phyloP scores from a whole-genome alignment of 371 early-diverging fungal genomes.

The Rhizopus stolonifer region DNA sequence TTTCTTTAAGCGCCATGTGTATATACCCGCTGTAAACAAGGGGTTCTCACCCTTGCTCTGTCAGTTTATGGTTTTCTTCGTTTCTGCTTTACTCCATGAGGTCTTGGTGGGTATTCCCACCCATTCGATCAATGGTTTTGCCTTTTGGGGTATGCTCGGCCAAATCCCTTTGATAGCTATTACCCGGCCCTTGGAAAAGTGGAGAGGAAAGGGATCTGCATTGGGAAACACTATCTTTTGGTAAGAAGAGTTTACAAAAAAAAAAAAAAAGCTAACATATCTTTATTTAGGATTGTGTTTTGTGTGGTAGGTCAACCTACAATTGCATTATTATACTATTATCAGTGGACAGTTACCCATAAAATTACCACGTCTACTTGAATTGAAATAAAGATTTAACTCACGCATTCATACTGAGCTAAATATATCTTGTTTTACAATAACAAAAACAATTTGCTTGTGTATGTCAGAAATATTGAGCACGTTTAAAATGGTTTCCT shows the following conservation, averaged over 20 bases:
- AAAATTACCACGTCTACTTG: slow-evolving; percentile 16
- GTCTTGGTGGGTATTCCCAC: slow-evolving; percentile 84
- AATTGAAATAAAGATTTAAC: background rate
- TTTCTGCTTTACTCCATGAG: slow-evolving; percentile 88
- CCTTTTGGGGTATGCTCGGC: slow-evolving; percentile 87
- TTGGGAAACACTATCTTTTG: slow-evolving; percentile 91
- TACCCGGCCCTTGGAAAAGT: slow-evolving; percentile 63
- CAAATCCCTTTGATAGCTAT: slow-evolving; percentile 86
- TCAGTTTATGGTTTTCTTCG: slow-evolving; percentile 68
- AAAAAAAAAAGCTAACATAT: background rate
- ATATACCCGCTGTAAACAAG: slow-evolving; percentile 56
- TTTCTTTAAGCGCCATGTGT: slow-evolving; percentile 88
- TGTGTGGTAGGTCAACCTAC: slow-evolving; percentile 88
- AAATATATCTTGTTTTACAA: too few species aligned
- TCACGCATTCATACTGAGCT: too few species aligned
- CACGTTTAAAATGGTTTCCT: too few species aligned
- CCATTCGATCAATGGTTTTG: slow-evolving; percentile 75
- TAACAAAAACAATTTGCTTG: too few species aligned
- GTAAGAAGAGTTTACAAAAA: slow-evolving; percentile 41
- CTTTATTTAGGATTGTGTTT: slow-evolving; percentile 59
- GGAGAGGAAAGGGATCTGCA: slow-evolving; percentile 75
- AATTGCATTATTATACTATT: slow-evolving; percentile 79
- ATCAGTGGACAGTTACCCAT: slow-evolving; percentile 66
- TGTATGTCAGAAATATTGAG: too few species aligned
- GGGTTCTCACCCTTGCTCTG: slow-evolving; percentile 58